These are phyloP conservation scores for Schizochytrium sp. DNA, from an alignment of 108 stramenopile genomes.

Conservation along the genomic window DNA sequence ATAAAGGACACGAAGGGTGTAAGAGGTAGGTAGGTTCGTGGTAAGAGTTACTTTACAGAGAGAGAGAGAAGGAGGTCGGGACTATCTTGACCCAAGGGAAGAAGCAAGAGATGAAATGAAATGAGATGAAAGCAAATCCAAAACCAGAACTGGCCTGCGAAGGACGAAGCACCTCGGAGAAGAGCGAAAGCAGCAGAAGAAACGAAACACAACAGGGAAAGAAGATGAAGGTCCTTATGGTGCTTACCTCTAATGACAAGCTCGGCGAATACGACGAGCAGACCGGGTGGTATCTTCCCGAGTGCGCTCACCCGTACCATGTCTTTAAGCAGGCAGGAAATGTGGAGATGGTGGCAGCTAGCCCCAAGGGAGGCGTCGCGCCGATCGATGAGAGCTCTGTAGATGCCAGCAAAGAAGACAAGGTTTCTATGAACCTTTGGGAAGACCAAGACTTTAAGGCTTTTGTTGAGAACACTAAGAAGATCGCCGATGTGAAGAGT, in stretches of 20 bases:
- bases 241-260: slow-evolving; percentile 63
- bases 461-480: slow-evolving; percentile 61
- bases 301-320: slow-evolving; percentile 69
- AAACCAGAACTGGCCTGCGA: too few species aligned
- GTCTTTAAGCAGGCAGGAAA: slow-evolving; percentile 65
- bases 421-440: slow-evolving; percentile 64
- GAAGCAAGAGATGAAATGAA: too few species aligned
- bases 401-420: slow-evolving; percentile 62
- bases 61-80: too few species aligned
- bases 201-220: background rate
- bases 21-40: too few species aligned
- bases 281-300: slow-evolving; percentile 70
- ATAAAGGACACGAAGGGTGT: too few species aligned
- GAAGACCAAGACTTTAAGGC: slow-evolving; percentile 62
- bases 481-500: slow-evolving; percentile 59
- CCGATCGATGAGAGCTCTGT: slow-evolving; percentile 62
- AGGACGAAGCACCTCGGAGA: background rate
- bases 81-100: too few species aligned
- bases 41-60: too few species aligned
- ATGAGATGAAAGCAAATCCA: too few species aligned
- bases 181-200: background rate
- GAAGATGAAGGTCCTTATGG: slow-evolving; percentile 67
- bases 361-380: slow-evolving; percentile 62
- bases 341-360: slow-evolving; percentile 64
- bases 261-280: slow-evolving; percentile 63